Percentiles rank a stretch among this genome's conserved stretches.
Evolutionary conservation across 2,329 filamentous ascomycete species (phyloP).

Genomic region (Colletotrichum sp.): DNA sequence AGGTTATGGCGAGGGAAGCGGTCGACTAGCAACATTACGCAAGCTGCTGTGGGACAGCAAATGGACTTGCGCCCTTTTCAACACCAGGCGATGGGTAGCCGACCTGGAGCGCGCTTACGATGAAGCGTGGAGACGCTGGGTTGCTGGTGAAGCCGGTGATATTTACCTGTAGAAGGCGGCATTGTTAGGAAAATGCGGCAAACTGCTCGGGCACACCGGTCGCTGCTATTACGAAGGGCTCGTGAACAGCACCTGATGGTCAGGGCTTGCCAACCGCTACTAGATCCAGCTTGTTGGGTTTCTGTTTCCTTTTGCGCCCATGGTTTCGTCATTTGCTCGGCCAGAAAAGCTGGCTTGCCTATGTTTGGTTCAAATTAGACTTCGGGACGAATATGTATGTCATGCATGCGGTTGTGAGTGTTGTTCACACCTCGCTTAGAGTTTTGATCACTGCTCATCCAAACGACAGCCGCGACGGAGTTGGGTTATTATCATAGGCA

Average conservation of each 20-base stretch:
- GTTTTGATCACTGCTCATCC: background rate
- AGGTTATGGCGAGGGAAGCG: conserved; percentile 60
- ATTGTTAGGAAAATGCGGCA: background rate
- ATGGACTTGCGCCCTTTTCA: conserved; percentile 87
- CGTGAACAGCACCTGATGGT: background rate
- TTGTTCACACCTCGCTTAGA: background rate
- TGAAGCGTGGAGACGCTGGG: conserved; percentile 89
- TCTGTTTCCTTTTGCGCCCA: background rate
- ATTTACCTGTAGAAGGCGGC: conserved; percentile 70
- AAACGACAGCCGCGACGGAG: background rate
- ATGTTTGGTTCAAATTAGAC: background rate
- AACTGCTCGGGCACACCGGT: background rate
- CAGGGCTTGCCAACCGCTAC: background rate
- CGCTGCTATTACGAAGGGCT: background rate
- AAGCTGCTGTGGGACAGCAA: conserved; percentile 82
- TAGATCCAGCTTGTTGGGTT: background rate
- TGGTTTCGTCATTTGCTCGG: background rate
- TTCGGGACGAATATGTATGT: background rate
- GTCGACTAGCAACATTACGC: conserved; percentile 79
- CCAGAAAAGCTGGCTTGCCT: background rate
- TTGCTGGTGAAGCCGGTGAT: conserved; percentile 84
- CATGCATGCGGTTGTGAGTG: background rate
- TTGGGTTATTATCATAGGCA: background rate
- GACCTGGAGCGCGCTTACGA: conserved; percentile 91
- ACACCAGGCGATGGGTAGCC: conserved; percentile 88